These are phyloP conservation scores for Punica granatum DNA, from an alignment of 345 rosid species.

Conservation along the genomic window DNA sequence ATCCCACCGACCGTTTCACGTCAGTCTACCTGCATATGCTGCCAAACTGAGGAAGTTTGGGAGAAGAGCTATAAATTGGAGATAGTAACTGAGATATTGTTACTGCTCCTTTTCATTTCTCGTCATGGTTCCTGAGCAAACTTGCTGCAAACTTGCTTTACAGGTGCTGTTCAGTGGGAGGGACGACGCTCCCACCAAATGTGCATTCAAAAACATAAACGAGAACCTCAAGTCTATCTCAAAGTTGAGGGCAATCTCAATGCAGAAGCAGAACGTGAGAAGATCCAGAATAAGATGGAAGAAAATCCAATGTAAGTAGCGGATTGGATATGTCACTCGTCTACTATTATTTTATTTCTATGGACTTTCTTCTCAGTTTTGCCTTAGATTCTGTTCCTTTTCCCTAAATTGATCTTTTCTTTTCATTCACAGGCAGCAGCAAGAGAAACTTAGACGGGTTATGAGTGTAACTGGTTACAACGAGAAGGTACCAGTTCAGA, in stretches of 20 bases:
- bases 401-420: constrained; percentile 12
- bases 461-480: constrained; percentile 58
- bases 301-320: constrained; percentile 56
- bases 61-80: constrained; percentile 54
- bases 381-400: background rate
- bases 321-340: background rate
- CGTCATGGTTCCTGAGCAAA: background rate
- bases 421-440: constrained; percentile 51
- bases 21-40: constrained; percentile 85
- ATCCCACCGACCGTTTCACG: background rate
- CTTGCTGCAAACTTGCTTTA: background rate
- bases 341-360: background rate
- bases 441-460: constrained; percentile 62
- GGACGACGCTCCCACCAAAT: constrained; percentile 65
- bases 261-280: constrained; percentile 55
- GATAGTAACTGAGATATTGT: constrained; percentile 17
- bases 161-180: constrained; percentile 60
- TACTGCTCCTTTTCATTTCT: background rate
- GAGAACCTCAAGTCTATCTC: constrained; percentile 79
- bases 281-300: constrained; percentile 56
- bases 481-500: constrained; percentile 60
- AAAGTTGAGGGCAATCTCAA: constrained; percentile 60
- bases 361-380: background rate
- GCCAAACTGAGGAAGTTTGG: constrained; percentile 54
- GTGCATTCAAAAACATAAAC: constrained; percentile 73